These are phyloP conservation scores for Echites panduratus DNA, from an alignment of 257 asterid genomes.

Conservation along the genomic window DNA sequence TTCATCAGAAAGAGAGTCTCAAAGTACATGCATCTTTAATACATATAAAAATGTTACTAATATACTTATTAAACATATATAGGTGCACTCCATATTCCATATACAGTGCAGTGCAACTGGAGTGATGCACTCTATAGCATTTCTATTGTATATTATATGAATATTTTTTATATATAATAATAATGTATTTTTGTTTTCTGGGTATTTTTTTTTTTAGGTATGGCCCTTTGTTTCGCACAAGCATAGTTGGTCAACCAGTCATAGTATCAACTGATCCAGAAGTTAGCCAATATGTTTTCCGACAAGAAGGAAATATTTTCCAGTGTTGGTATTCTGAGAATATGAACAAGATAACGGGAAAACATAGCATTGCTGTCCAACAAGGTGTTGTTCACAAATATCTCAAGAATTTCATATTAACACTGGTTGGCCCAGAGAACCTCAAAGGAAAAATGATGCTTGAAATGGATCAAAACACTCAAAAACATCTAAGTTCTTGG, in stretches of 20 bases:
- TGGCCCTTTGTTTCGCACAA: not conserved
- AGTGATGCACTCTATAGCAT: no score
- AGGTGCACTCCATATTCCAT: no score
- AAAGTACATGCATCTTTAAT: no score
- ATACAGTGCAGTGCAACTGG: no score
- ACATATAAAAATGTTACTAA: no score
- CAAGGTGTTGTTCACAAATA: not conserved
- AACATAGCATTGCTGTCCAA: not conserved
- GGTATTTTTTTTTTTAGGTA: not conserved
- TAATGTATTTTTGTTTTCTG: not conserved
- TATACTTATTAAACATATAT: no score
- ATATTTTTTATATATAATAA: no score
- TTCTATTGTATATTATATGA: no score
- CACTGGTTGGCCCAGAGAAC: not conserved
- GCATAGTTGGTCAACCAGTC: not conserved
- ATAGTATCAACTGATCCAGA: not conserved
- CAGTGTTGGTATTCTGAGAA: not conserved
- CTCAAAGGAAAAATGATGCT: not conserved
- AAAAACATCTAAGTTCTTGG: not conserved
- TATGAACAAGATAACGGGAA: not conserved
- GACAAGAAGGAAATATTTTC: not conserved
- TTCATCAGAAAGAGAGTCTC: slow-evolving; percentile 5
- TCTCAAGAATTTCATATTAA: not conserved
- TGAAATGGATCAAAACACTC: not conserved
- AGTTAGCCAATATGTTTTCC: not conserved